Evolutionary conservation across 2,329 filamentous ascomycete species (phyloP).

Genomic region (Paraphaeosphaeria minitans): DNA sequence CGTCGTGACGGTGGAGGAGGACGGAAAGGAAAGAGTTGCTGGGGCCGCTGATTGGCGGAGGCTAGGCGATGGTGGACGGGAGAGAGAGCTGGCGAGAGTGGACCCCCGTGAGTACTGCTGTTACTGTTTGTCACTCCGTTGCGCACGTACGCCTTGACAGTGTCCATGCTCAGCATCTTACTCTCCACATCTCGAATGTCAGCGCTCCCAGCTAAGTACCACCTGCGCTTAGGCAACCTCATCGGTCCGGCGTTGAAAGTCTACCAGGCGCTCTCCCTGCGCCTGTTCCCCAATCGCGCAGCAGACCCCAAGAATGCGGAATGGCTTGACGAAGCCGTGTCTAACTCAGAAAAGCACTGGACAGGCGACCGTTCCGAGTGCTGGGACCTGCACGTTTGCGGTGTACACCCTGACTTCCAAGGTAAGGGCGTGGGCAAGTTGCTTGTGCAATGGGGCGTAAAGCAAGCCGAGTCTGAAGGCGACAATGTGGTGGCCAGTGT

Average conservation of each 20-base stretch:
- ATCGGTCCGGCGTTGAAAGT: conserved; percentile 17
- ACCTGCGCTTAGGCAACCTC: conserved; percentile 23
- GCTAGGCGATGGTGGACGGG: conserved; percentile 27
- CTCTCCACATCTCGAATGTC: background rate
- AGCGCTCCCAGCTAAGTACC: background rate
- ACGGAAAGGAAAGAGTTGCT: conserved; percentile 19
- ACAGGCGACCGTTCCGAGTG: conserved; percentile 32
- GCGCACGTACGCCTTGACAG: background rate
- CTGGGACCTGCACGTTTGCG: conserved; percentile 37
- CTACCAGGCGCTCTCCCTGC: conserved; percentile 21
- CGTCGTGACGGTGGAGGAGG: conserved; percentile 22
- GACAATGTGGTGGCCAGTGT: conserved; percentile 32
- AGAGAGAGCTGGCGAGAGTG: conserved; percentile 17
- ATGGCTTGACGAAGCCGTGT: conserved; percentile 29
- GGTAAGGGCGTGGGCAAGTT: conserved; percentile 45
- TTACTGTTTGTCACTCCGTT: conserved; percentile 1
- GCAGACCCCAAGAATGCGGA: conserved; percentile 26
- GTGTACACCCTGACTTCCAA: conserved; percentile 43
- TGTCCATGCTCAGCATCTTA: background rate
- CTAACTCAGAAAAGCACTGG: conserved; percentile 28
- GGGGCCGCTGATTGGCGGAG: conserved; percentile 39
- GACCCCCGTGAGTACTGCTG: conserved; percentile 29
- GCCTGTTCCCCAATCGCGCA: conserved; percentile 34
- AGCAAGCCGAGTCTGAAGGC: conserved; percentile 38
- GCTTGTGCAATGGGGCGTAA: conserved; percentile 47